A percentile compares a stretch with the other conserved stretches of the same genome.
phyloP scores from a whole-genome alignment of 1,284 basidiomycete genomes.

The Lignosus rhinocerotis region DNA sequence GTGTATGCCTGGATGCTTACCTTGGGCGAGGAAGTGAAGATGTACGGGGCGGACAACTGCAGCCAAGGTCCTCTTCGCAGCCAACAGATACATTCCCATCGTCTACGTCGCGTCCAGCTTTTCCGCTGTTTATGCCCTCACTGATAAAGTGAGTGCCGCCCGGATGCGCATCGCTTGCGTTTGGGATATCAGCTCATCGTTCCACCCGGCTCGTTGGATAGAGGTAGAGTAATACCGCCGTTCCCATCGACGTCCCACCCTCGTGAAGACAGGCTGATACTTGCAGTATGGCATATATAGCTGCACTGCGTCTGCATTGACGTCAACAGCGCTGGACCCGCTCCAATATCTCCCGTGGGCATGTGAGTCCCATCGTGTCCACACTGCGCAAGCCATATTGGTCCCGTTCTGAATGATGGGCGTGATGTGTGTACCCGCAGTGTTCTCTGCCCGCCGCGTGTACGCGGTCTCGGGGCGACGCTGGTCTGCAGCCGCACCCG shows the following conservation, averaged over 20 bases:
- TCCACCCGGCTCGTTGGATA: too few relatives aligned
- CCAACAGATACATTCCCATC: constrained; percentile 9
- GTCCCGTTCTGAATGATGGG: too few relatives aligned
- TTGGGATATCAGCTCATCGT: too few relatives aligned
- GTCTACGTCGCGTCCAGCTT: not conserved
- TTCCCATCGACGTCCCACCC: too few relatives aligned
- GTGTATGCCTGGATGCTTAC: constrained; percentile 13
- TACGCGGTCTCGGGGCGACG: constrained; percentile 4
- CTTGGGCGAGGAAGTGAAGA: constrained; percentile 8
- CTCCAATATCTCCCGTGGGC: constrained; percentile 11
- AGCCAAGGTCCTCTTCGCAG: constrained; percentile 7
- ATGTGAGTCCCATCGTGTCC: not conserved
- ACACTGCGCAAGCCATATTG: too few relatives aligned
- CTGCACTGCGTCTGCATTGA: not conserved
- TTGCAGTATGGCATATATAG: not conserved
- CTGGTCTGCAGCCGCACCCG: not conserved
- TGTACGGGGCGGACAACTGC: constrained; percentile 8
- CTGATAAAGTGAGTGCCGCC: not conserved
- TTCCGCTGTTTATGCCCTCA: not conserved
- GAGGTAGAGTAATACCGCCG: too few relatives aligned
- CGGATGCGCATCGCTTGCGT: too few relatives aligned
- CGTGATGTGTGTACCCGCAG: not conserved
- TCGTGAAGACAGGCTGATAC: not conserved
- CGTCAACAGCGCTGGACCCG: not conserved
- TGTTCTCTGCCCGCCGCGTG: constrained; percentile 11